phyloP scores from a whole-genome alignment of 768 basidiomycete species.

The Leccinum rimulosum region DNA sequence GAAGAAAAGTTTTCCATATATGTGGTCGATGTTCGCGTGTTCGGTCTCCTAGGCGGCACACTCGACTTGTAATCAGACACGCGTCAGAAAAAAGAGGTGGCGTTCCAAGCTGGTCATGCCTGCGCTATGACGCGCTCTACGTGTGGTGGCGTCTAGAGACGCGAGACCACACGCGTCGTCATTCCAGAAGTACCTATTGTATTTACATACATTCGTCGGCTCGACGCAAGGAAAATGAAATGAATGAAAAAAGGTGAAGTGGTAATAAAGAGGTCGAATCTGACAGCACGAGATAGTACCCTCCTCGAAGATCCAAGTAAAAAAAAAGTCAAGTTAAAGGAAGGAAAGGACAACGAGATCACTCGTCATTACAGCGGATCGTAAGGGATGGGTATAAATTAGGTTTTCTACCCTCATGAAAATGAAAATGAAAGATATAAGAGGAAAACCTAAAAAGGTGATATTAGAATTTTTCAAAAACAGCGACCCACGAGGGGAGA shows the following conservation, averaged over 20 bases:
- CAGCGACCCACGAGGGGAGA: constrained; percentile 1
- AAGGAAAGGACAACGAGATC: constrained; percentile 5
- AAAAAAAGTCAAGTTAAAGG: background rate
- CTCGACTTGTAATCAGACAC: background rate
- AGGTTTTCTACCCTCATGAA: constrained; percentile 20
- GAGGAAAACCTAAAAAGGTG: constrained; percentile 4
- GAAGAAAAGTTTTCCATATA: background rate
- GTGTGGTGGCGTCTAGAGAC: background rate
- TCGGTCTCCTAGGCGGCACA: no score
- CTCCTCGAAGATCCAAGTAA: background rate
- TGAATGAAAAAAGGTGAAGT: background rate
- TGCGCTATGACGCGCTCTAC: background rate
- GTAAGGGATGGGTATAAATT: constrained; percentile 26
- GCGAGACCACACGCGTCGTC: background rate
- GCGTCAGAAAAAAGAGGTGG: background rate
- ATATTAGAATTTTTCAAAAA: background rate
- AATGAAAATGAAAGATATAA: constrained; percentile 2
- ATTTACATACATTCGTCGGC: constrained; percentile 16
- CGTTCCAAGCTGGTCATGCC: background rate
- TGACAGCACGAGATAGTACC: constrained; percentile 4
- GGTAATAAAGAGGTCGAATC: background rate
- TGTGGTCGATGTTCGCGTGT: no score
- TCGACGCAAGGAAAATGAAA: background rate
- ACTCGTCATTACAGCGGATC: constrained; percentile 20
- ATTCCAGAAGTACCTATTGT: constrained; percentile 8